Evolutionary conservation across 495 filamentous ascomycete species (phyloP), one percentile per base, ranked within the genome.

Genomic region (Xylaria bambusicola): DNA sequence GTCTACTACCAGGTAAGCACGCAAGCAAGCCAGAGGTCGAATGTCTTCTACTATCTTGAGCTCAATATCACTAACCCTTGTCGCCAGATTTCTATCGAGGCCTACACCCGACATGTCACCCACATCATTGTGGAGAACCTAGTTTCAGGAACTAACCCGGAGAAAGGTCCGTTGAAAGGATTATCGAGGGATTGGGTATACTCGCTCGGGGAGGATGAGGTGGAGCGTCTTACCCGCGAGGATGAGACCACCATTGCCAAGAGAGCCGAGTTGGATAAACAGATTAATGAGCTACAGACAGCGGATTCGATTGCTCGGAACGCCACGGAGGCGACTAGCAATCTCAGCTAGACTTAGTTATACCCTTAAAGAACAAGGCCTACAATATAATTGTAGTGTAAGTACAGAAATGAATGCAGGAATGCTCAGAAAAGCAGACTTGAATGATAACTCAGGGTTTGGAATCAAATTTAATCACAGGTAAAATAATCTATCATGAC

Each of bases 321-420:
- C n/a, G 46, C 46, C 3, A 49, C 46, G 4, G 24, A 51, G n/a
- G 27, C 47, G 17, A 51, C 27, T 17, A 36, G 47, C 15, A 49
- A 35, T 35, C 29, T 51, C n/a, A 17, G 15, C 17, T 12, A 33
- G 6, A 55, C 86, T 74, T 93, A 93, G 71, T n/a, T n/a, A n/a
- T n/a, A n/a, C n/a, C n/a, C n/a, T n/a, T n/a, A n/a, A n/a, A n/a
- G n/a, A n/a, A n/a, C n/a, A n/a, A n/a, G n/a, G n/a, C n/a, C n/a
- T n/a, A n/a, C n/a, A n/a, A n/a, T n/a, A n/a, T n/a, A n/a, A n/a
- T n/a, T n/a, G n/a, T n/a, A n/a, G n/a, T n/a, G n/a, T n/a, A n/a
- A n/a, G n/a, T n/a, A n/a, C n/a, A n/a, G n/a, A n/a, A n/a, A n/a
- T n/a, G n/a, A n/a, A n/a, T n/a, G n/a, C n/a, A n/a, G n/a, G n/a